Percentiles rank a stretch among this genome's conserved stretches.
phyloP scores from a whole-genome alignment of 768 basidiomycete genomes.

The Suillus subluteus region DNA sequence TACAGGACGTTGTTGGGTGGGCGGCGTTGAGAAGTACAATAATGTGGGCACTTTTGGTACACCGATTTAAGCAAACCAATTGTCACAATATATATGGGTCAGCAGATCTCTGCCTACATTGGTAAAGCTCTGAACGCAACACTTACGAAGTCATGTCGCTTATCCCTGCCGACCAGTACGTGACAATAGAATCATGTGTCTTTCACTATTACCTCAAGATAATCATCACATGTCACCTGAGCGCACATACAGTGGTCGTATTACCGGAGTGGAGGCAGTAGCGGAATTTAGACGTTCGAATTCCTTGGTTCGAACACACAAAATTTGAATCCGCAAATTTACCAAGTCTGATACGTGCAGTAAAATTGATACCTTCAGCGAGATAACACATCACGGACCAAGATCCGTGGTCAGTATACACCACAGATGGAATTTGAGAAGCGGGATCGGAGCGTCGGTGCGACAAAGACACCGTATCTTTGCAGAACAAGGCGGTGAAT shows the following conservation, averaged over 20 bases:
- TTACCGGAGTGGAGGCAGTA: not conserved
- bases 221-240: not conserved
- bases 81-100: not conserved
- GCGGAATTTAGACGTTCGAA: not conserved
- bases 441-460: not conserved
- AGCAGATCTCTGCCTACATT: not conserved
- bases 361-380: not conserved
- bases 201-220: not conserved
- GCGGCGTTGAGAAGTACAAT: not conserved
- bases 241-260: not conserved
- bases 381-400: not conserved
- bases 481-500: not conserved
- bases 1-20: not conserved
- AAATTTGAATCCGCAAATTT: not conserved
- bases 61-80: too few relatives aligned
- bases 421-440: not conserved
- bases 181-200: not conserved
- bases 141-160: not conserved
- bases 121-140: not conserved
- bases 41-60: not conserved
- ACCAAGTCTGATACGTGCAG: not conserved
- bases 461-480: not conserved
- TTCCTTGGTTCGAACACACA: not conserved
- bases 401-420: not conserved
- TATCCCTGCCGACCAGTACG: not conserved